Conservation (phyloP, 2,329 filamentous ascomycete species). For the Clonostachys chloroleuca region DNA sequence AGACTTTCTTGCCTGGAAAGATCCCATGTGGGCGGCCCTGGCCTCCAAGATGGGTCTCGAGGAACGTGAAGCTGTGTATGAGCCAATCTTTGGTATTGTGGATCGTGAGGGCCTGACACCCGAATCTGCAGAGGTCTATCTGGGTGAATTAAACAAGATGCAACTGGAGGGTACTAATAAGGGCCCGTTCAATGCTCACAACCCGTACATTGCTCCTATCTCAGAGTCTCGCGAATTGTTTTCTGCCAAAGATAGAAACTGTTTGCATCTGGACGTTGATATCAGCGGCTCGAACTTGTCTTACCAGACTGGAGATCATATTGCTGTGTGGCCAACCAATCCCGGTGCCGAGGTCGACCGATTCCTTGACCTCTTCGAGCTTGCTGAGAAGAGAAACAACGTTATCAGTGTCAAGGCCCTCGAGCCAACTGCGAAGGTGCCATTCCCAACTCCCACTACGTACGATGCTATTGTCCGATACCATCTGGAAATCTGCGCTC, state of each 20-base stretch:
- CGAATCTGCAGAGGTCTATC: slow-evolving; percentile 78
- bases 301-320: slow-evolving; percentile 96
- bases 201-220: slow-evolving; percentile 94
- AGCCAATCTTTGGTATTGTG: slow-evolving; percentile 81
- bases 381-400: slow-evolving; percentile 70
- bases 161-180: slow-evolving; percentile 82
- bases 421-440: slow-evolving; percentile 93
- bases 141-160: slow-evolving; percentile 94
- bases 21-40: slow-evolving; percentile 93
- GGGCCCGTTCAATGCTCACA: slow-evolving; percentile 93
- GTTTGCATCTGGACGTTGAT: slow-evolving; percentile 93
- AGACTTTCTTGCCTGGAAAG: slow-evolving; percentile 98
- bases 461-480: slow-evolving; percentile 92
- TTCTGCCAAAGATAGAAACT: slow-evolving; percentile 85
- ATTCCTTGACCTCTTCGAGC: slow-evolving; percentile 74
- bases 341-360: slow-evolving; percentile 87
- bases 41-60: slow-evolving; percentile 81
- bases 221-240: slow-evolving; percentile 89
- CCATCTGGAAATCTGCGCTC: slow-evolving; percentile 93
- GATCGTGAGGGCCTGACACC: slow-evolving; percentile 70
- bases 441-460: slow-evolving; percentile 94
- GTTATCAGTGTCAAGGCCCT: slow-evolving; percentile 88
- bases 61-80: slow-evolving; percentile 94
- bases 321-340: slow-evolving; percentile 97
- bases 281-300: slow-evolving; percentile 83